phyloP scores from a whole-genome alignment of 345 rosid species.

The Cardamine occulta region DNA sequence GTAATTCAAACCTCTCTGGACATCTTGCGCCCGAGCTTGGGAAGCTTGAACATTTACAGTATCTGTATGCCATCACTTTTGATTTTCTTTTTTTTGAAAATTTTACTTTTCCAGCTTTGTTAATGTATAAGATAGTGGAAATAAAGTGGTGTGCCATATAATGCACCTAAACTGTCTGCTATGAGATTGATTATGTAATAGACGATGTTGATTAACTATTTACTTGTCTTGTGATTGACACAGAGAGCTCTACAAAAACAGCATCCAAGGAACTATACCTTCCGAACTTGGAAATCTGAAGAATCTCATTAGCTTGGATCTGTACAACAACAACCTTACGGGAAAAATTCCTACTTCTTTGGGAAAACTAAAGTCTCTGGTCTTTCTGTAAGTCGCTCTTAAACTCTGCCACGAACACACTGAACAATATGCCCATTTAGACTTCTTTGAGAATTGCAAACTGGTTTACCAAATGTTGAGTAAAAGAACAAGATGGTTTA shows the following conservation, averaged over 20 bases:
- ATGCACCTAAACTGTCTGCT: not conserved
- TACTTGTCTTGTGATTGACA: slow-evolving; percentile 25
- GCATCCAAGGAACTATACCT: slow-evolving; percentile 82
- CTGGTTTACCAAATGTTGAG: slow-evolving; percentile 2
- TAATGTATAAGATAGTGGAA: slow-evolving; percentile 5
- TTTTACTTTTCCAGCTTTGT: not conserved
- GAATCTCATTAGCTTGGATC: slow-evolving; percentile 94
- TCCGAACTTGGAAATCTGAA: slow-evolving; percentile 80
- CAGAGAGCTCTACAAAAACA: slow-evolving; percentile 96
- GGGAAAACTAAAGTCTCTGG: slow-evolving; percentile 85
- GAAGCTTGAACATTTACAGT: slow-evolving; percentile 86
- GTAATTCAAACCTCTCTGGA: slow-evolving; percentile 88
- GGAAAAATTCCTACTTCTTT: slow-evolving; percentile 78
- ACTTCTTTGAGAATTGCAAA: not conserved
- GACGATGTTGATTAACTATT: slow-evolving; percentile 4
- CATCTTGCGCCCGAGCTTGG: slow-evolving; percentile 88
- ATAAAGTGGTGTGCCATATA: slow-evolving; percentile 1
- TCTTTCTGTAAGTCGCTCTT: slow-evolving; percentile 72
- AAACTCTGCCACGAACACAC: not conserved
- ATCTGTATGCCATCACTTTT: slow-evolving; percentile 63
- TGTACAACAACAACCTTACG: slow-evolving; percentile 87
- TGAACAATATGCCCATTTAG: not conserved
- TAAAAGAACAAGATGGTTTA: not conserved
- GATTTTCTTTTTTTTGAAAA: not conserved
- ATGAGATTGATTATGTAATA: slow-evolving; percentile 4